A percentile compares a stretch with the other conserved stretches of the same genome.
Conservation (phyloP, 169 alveolate genomes). For the Fabrea salina region DNA sequence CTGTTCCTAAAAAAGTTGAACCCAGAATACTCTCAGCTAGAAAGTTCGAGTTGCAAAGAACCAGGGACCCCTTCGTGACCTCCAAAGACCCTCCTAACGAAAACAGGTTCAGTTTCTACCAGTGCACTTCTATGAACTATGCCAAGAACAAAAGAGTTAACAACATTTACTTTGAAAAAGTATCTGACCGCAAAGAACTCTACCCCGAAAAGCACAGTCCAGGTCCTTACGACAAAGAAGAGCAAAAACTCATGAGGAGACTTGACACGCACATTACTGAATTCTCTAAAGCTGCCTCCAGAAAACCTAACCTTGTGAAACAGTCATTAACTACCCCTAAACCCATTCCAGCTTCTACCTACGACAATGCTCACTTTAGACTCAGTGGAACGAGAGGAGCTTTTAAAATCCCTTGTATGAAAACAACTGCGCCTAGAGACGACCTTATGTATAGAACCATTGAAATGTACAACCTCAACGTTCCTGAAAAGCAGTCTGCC, state of each 20-base stretch:
- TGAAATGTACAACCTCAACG: conserved; percentile 9
- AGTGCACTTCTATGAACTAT: not conserved
- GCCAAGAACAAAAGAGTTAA: not conserved
- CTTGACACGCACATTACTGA: not conserved
- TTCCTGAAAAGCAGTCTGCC: conserved; percentile 25
- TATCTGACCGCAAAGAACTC: not conserved
- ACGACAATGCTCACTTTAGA: not conserved
- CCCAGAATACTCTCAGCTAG: not conserved
- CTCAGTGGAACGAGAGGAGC: not conserved
- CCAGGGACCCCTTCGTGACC: not conserved
- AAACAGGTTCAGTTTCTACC: not conserved
- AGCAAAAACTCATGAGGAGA: not conserved
- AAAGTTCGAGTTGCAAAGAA: not conserved
- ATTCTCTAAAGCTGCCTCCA: not conserved
- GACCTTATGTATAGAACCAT: conserved; percentile 25
- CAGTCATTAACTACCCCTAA: conserved; percentile 2
- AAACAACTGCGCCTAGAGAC: not conserved
- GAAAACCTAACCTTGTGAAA: conserved; percentile 12
- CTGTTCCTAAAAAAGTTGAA: not conserved
- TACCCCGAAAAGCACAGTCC: not conserved
- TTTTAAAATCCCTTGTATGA: conserved; percentile 12
- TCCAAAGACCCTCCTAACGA: conserved; percentile 19
- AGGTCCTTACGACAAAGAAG: conserved; percentile 9
- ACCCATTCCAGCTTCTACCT: not conserved
- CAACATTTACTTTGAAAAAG: not conserved